phyloP scores from a whole-genome alignment of 106 monocot genomes.

The Xerophyta viscosa region DNA sequence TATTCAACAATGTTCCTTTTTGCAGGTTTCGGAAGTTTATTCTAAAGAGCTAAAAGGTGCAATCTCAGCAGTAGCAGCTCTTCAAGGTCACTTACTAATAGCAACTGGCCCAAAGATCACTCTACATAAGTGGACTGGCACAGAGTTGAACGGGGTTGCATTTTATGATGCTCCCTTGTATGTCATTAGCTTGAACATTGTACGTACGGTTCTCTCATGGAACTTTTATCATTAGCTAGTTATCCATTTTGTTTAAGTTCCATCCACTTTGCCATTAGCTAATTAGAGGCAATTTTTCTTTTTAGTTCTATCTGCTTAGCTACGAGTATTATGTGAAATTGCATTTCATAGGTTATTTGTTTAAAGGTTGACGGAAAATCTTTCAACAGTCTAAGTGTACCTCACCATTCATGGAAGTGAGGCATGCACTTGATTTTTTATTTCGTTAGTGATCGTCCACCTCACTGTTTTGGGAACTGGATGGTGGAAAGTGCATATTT shows the following conservation, averaged over 20 bases:
- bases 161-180: constrained; percentile 98
- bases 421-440: too few relatives aligned
- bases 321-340: too few relatives aligned
- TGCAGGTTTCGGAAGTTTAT: constrained; percentile 78
- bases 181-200: constrained; percentile 97
- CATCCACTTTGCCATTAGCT: not conserved
- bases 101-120: constrained; percentile 96
- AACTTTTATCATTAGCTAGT: not conserved
- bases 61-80: constrained; percentile 88
- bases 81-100: constrained; percentile 92
- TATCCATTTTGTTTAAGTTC: not conserved
- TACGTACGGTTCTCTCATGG: constrained; percentile 19
- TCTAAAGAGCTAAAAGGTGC: constrained; percentile 95
- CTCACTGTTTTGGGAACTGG: too few relatives aligned
- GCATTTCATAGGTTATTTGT: too few relatives aligned
- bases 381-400: too few relatives aligned
- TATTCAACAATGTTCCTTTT: too few relatives aligned
- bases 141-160: constrained; percentile 92
- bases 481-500: too few relatives aligned
- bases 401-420: too few relatives aligned
- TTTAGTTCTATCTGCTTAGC: too few relatives aligned
- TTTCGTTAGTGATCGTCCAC: too few relatives aligned
- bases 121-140: constrained; percentile 87
- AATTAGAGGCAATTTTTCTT: too few relatives aligned
- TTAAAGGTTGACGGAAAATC: too few relatives aligned